A percentile compares a stretch with the other conserved stretches of the same genome.
These are phyloP conservation scores for Dentipellis fragilis DNA, from an alignment of 768 basidiomycete genomes.

Conservation along the genomic window DNA sequence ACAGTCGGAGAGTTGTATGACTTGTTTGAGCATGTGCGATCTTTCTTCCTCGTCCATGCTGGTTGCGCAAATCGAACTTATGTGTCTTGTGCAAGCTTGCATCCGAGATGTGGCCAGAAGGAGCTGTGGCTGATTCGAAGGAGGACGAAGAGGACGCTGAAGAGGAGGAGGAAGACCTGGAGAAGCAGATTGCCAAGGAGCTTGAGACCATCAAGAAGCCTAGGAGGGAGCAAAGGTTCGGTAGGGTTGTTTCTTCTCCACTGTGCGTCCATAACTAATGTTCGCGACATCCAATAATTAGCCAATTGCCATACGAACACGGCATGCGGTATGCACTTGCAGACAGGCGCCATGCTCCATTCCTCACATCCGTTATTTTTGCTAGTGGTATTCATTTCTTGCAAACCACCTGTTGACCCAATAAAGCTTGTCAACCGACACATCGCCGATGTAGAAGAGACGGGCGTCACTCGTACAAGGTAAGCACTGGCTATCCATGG, in stretches of 20 bases:
- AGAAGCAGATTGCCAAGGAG: constrained; percentile 64
- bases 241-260: constrained; percentile 25
- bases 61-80: background rate
- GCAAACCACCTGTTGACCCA: constrained; percentile 69
- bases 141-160: constrained; percentile 18
- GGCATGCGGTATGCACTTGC: constrained; percentile 49
- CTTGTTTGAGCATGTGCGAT: constrained; percentile 62
- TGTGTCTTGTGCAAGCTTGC: constrained; percentile 40
- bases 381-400: constrained; percentile 72
- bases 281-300: constrained; percentile 19
- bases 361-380: background rate
- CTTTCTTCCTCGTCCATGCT: background rate
- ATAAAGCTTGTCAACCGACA: constrained; percentile 58
- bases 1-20: constrained; percentile 70
- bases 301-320: constrained; percentile 75
- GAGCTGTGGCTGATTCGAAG: constrained; percentile 3
- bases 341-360: background rate
- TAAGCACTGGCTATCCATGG: constrained; percentile 17
- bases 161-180: constrained; percentile 41
- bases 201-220: constrained; percentile 62
- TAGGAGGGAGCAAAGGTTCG: constrained; percentile 51
- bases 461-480: constrained; percentile 61
- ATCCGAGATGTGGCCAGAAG: constrained; percentile 57
- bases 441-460: constrained; percentile 48
- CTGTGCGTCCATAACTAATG: background rate